A percentile compares a stretch with the other conserved stretches of the same genome.
Conservation (phyloP, 2,329 filamentous ascomycete genomes). For the Hypoxylon sp. region DNA sequence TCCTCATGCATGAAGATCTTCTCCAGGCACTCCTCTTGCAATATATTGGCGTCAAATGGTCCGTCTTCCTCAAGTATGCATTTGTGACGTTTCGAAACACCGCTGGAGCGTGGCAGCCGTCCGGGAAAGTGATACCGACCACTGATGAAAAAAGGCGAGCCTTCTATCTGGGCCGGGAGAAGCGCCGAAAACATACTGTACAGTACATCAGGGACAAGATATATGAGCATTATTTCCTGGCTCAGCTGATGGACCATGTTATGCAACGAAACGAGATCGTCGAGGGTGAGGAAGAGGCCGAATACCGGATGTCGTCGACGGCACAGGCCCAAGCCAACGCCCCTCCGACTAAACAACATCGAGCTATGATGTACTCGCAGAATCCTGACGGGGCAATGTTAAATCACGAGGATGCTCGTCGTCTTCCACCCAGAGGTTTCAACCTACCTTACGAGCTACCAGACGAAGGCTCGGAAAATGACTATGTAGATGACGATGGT, state of each 20-base stretch:
- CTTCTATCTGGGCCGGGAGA: slow-evolving; percentile 55
- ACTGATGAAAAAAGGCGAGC: slow-evolving; percentile 48
- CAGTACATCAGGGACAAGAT: slow-evolving; percentile 50
- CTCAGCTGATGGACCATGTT: slow-evolving; percentile 55
- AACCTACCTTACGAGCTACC: too few relatives aligned
- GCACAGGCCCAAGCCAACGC: not conserved
- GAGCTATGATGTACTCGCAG: not conserved
- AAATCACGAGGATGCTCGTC: not conserved
- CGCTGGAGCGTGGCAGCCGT: slow-evolving; percentile 54
- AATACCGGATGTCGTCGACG: slow-evolving; percentile 49
- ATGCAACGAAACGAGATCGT: slow-evolving; percentile 40
- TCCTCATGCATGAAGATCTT: slow-evolving; percentile 66
- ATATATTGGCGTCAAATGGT: slow-evolving; percentile 62
- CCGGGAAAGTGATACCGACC: slow-evolving; percentile 49
- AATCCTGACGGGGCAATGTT: not conserved
- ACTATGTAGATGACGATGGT: slow-evolving; percentile 25
- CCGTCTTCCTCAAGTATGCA: slow-evolving; percentile 56
- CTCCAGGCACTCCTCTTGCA: slow-evolving; percentile 65
- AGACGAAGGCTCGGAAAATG: too few relatives aligned
- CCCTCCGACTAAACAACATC: not conserved
- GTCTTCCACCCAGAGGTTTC: too few relatives aligned
- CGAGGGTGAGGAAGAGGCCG: slow-evolving; percentile 57
- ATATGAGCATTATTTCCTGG: slow-evolving; percentile 61
- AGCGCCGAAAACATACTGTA: slow-evolving; percentile 39
- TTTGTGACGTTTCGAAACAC: slow-evolving; percentile 52